Evolutionary conservation across 2,329 filamentous ascomycete genomes (phyloP).

Genomic region (Nemania sp.): DNA sequence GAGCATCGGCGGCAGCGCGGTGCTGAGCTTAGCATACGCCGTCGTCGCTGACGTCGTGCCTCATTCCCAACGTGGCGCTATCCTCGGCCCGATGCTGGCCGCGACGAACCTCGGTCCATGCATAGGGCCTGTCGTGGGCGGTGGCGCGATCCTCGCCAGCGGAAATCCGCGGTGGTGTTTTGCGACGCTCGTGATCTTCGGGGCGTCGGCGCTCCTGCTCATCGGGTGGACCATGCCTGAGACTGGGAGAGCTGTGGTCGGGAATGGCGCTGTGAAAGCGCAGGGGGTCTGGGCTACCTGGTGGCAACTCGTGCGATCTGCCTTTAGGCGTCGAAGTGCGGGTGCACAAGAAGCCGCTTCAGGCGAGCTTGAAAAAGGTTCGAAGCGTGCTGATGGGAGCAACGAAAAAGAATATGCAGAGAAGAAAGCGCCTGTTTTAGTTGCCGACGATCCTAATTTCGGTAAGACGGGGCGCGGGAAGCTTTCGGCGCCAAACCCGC

Average conservation of each 20-base stretch:
- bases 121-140: slow-evolving; percentile 38
- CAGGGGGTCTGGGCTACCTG: slow-evolving; percentile 35
- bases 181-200: slow-evolving; percentile 29
- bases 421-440: not conserved
- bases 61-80: slow-evolving; percentile 23
- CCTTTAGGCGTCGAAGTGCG: not conserved
- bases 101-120: slow-evolving; percentile 20
- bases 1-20: slow-evolving; percentile 29
- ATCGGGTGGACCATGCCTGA: slow-evolving; percentile 33
- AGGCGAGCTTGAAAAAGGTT: slow-evolving; percentile 11
- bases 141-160: slow-evolving; percentile 16
- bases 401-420: not conserved
- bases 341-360: not conserved
- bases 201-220: slow-evolving; percentile 8
- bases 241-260: slow-evolving; percentile 34
- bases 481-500: slow-evolving; percentile 23
- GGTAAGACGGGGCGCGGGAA: slow-evolving; percentile 25
- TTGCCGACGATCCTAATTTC: slow-evolving; percentile 9
- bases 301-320: slow-evolving; percentile 15
- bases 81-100: slow-evolving; percentile 32
- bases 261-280: slow-evolving; percentile 29
- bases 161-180: slow-evolving; percentile 31
- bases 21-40: slow-evolving; percentile 28
- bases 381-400: not conserved
- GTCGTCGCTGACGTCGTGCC: slow-evolving; percentile 30